These are phyloP conservation scores for Oenanthe javanica DNA, from an alignment of 140 eudicot species.

Conservation along the genomic window DNA sequence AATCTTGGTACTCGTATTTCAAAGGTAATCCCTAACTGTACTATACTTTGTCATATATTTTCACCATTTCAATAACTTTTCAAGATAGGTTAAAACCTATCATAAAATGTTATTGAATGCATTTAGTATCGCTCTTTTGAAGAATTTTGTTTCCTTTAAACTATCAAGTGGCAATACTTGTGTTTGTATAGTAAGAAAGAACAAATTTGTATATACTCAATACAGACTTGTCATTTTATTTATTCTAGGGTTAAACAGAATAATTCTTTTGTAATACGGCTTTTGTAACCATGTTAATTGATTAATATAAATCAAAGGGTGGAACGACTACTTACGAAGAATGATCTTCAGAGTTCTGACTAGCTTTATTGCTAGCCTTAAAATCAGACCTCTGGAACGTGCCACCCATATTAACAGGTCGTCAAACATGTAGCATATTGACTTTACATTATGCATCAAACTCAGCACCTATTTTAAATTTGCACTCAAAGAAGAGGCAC, in stretches of 20 bases:
- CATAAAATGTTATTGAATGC: background rate
- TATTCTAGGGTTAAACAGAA: background rate
- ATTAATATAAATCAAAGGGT: background rate
- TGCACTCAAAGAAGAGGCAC: background rate
- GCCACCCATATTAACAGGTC: background rate
- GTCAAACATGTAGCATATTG: background rate
- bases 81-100: background rate
- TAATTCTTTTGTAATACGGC: background rate
- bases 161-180: background rate
- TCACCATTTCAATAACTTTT: background rate
- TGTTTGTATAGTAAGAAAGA: background rate
- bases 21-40: constrained; percentile 35
- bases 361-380: background rate
- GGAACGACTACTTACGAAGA: background rate
- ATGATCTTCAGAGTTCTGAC: background rate
- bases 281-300: background rate
- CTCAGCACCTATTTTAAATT: background rate
- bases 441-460: background rate
- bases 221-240: background rate
- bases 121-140: background rate
- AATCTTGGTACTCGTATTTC: constrained; percentile 73
- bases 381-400: background rate
- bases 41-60: background rate
- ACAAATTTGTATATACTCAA: background rate
- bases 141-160: background rate